Evolutionary conservation across 179 eudicot species (phyloP).

Genomic region (Dionaea muscipula): DNA sequence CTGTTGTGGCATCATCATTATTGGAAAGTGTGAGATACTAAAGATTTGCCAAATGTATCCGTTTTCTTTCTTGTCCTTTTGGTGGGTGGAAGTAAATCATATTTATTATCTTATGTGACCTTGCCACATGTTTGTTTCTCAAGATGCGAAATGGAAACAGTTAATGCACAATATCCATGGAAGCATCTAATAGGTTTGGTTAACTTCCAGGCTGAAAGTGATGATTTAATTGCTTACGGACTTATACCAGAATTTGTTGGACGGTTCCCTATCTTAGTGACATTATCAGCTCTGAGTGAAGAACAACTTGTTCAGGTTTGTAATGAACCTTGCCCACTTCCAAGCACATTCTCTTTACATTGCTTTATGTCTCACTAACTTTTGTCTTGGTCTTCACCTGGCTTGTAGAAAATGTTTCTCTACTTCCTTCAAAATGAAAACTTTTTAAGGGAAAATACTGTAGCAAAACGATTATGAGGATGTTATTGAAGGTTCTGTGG

Average conservation of each 20-base stretch:
- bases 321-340: not conserved
- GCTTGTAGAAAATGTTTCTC: not conserved
- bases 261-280: conserved; percentile 58
- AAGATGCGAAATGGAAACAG: not conserved
- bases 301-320: conserved; percentile 60
- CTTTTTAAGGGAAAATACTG: too few species aligned
- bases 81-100: not conserved
- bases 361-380: not conserved
- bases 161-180: not conserved
- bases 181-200: not conserved
- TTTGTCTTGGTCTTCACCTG: not conserved
- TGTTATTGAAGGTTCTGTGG: too few species aligned
- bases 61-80: not conserved
- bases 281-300: conserved; percentile 54
- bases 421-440: too few species aligned
- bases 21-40: conserved; percentile 40
- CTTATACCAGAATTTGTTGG: conserved; percentile 70
- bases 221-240: conserved; percentile 65
- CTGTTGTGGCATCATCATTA: conserved; percentile 44
- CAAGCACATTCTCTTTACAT: not conserved
- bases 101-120: not conserved
- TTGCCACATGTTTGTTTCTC: not conserved
- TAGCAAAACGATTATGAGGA: too few species aligned
- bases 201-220: conserved; percentile 52
- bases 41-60: not conserved